Evolutionary conservation across 2,329 filamentous ascomycete genomes (phyloP), one percentile per base, ranked within the genome.

Genomic region (Fusarium sp.): DNA sequence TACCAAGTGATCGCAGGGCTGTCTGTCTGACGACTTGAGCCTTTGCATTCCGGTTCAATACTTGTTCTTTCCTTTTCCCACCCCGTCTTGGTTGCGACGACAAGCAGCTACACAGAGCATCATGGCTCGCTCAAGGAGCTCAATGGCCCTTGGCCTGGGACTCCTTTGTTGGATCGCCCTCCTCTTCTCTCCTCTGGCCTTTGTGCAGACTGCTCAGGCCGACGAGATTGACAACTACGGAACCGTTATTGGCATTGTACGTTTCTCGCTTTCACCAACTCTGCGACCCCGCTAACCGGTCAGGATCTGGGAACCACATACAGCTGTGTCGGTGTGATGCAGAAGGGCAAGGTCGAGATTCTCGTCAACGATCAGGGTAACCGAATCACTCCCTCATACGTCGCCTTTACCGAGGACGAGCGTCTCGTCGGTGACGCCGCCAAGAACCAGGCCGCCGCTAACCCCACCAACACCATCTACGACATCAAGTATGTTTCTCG

Each of bases 401-500:
- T 98, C 83, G 95, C 95, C 81, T 98, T 97, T 86, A 98, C 95
- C 85, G 95, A 98, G 81, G 95, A 98, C 76, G 97, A 98, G 87
- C 93, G 97, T 83, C 90, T 99, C 78, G 95, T 99, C 79, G 97
- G 97, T 90, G 97, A 99, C 85, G 95, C 97, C 81, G 95, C 95
- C 81, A 98, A 98, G 92, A 97, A 97, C 88, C 95, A 97, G 89
- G 95, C 94, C 82, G 92, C 94, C 74, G 85, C 91, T 66, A 96
- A 96, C 89, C 94, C 94, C 54, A 86, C 81, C 78, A 91, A 92
- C 82, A 96, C 94, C 63, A 90, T 96, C 82, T 96, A 88, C 82
- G 94, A 96, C 81, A 88, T 95, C 86, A 97, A 96, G 94, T 95
- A 86, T 90, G 92, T 20, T 32, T 18, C 18, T 87, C n/a, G n/a